These are phyloP conservation scores for Lepiota venenata DNA, from an alignment of 768 basidiomycete species.

Conservation along the genomic window DNA sequence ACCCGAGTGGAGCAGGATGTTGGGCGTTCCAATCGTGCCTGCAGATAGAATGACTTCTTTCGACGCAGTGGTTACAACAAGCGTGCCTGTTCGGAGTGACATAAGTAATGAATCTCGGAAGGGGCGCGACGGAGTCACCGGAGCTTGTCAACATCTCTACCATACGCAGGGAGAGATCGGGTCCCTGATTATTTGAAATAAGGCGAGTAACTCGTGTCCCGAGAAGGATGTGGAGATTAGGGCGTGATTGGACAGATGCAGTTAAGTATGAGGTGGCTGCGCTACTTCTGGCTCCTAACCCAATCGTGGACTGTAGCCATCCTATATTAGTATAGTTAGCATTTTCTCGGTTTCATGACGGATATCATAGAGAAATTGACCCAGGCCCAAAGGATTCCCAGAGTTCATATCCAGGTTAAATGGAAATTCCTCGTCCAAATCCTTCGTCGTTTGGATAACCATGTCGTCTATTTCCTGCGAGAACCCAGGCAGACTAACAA, in stretches of 20 bases:
- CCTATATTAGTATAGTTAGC: conserved; percentile 13
- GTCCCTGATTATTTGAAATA: not conserved
- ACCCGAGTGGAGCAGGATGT: conserved; percentile 33
- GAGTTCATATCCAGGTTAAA: conserved; percentile 41
- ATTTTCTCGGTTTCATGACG: conserved; percentile 7
- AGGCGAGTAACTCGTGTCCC: conserved; percentile 24
- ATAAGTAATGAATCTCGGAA: not conserved
- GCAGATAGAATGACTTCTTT: conserved; percentile 53
- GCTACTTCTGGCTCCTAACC: conserved; percentile 20
- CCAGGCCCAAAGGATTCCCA: conserved; percentile 37
- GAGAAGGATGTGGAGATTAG: conserved; percentile 28
- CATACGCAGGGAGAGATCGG: not conserved
- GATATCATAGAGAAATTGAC: conserved; percentile 21
- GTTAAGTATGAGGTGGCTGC: conserved; percentile 23
- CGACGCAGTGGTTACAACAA: conserved; percentile 26
- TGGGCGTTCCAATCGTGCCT: conserved; percentile 34
- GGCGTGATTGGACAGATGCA: conserved; percentile 16
- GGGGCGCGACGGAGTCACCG: not conserved
- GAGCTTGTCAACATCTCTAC: conserved; percentile 11
- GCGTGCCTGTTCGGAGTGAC: not conserved
- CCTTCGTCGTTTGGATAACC: conserved; percentile 29
- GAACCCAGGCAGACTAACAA: conserved; percentile 25
- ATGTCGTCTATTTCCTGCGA: conserved; percentile 24
- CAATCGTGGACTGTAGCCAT: conserved; percentile 22
- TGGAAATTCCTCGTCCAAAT: conserved; percentile 33